phyloP scores from a whole-genome alignment of 108 stramenopile genomes.

The Asterionellopsis glacialis region DNA sequence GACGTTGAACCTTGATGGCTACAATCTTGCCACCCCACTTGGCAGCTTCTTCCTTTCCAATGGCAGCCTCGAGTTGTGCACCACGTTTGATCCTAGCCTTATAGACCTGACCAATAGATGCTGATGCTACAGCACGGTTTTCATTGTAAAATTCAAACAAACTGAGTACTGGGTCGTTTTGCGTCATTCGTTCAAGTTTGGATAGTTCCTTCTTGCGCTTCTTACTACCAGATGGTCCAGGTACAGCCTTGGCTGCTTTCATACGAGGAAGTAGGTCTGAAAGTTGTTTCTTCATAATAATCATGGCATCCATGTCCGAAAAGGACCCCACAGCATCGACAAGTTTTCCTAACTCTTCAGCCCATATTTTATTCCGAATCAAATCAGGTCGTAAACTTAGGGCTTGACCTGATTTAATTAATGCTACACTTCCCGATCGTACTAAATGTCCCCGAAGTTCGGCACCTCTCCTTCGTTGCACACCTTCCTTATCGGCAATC shows the following conservation, averaged over 20 bases:
- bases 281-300: constrained; percentile 67
- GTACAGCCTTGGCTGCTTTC: constrained; percentile 16
- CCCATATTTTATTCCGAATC: constrained; percentile 68
- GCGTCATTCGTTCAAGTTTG: constrained; percentile 44
- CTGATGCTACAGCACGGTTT: constrained; percentile 34
- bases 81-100: constrained; percentile 49
- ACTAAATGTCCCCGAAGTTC: constrained; percentile 66
- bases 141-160: constrained; percentile 82
- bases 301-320: constrained; percentile 74
- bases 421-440: constrained; percentile 60
- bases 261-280: constrained; percentile 45
- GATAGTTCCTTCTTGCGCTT: constrained; percentile 9
- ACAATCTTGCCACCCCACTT: constrained; percentile 78
- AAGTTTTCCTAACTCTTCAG: constrained; percentile 78
- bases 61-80: constrained; percentile 24
- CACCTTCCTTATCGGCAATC: constrained; percentile 32
- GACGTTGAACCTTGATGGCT: constrained; percentile 87
- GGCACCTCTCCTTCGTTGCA: constrained; percentile 63
- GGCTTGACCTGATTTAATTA: constrained; percentile 84
- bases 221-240: constrained; percentile 16
- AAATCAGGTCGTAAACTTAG: constrained; percentile 79
- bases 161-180: constrained; percentile 60
- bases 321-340: constrained; percentile 85
- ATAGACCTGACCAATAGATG: constrained; percentile 70
- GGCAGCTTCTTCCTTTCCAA: constrained; percentile 50